Percentiles rank a stretch among this genome's conserved stretches.
phyloP scores from a whole-genome alignment of 371 early-diverging fungal genomes.

The Mucor plumbeus region DNA sequence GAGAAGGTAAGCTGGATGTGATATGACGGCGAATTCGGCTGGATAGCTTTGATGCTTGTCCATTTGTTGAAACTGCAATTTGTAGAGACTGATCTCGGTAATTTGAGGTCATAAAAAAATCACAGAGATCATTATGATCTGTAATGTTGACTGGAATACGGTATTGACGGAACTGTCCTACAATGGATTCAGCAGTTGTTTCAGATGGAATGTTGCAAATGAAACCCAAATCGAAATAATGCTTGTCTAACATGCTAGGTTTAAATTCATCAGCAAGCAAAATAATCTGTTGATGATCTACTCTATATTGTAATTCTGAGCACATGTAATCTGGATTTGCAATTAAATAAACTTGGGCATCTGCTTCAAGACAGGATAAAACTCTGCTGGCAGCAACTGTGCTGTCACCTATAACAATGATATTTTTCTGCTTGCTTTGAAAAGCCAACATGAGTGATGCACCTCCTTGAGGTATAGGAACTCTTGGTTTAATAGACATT shows the following conservation, averaged over 20 bases:
- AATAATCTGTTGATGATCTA: conserved; percentile 50
- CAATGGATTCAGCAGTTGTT: conserved; percentile 39
- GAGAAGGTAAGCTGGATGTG: conserved; percentile 58
- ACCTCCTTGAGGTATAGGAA: conserved; percentile 57
- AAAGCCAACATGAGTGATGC: conserved; percentile 76
- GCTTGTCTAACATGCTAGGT: conserved; percentile 10
- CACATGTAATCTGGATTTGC: conserved; percentile 36
- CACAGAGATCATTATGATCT: conserved; percentile 76
- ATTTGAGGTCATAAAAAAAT: conserved; percentile 83
- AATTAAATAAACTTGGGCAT: conserved; percentile 67
- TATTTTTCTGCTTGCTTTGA: conserved; percentile 54
- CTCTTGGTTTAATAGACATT: conserved; percentile 23
- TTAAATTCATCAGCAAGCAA: conserved; percentile 15
- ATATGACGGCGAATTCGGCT: conserved; percentile 71
- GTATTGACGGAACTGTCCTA: conserved; percentile 46
- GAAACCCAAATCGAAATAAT: conserved; percentile 39
- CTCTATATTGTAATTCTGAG: conserved; percentile 61
- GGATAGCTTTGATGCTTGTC: conserved; percentile 77
- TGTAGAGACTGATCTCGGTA: conserved; percentile 75
- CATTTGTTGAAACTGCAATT: conserved; percentile 82
- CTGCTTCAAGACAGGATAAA: conserved; percentile 72
- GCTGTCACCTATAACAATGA: conserved; percentile 73
- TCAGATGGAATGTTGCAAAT: conserved; percentile 27
- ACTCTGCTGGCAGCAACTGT: conserved; percentile 70
- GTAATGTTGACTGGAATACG: conserved; percentile 82